phyloP scores from a whole-genome alignment of 2,329 filamentous ascomycete species.

The Clarireedia paspali region DNA sequence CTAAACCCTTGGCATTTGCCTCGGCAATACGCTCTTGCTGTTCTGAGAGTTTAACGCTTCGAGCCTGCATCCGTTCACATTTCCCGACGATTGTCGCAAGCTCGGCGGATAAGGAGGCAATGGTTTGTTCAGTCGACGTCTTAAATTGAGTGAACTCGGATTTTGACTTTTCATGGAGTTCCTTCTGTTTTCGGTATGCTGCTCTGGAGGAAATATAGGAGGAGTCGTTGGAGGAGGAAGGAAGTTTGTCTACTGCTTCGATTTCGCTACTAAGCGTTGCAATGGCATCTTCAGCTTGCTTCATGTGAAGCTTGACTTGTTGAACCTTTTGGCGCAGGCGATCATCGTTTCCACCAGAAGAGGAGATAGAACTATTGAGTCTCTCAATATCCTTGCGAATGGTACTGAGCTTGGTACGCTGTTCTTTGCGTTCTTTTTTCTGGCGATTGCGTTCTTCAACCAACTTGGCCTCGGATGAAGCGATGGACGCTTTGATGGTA shows the following conservation, averaged over 20 bases:
- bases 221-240: slow-evolving; percentile 48
- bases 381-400: slow-evolving; percentile 69
- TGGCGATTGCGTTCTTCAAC: slow-evolving; percentile 61
- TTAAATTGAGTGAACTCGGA: slow-evolving; percentile 55
- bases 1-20: slow-evolving; percentile 51
- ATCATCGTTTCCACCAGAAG: slow-evolving; percentile 66
- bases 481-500: slow-evolving; percentile 69
- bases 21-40: slow-evolving; percentile 64
- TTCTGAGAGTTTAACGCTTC: slow-evolving; percentile 64
- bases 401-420: slow-evolving; percentile 59
- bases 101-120: slow-evolving; percentile 57
- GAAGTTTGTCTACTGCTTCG: slow-evolving; percentile 56
- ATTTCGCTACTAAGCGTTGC: slow-evolving; percentile 49
- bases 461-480: slow-evolving; percentile 61
- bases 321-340: slow-evolving; percentile 67
- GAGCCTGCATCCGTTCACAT: slow-evolving; percentile 63
- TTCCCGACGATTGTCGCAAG: slow-evolving; percentile 56
- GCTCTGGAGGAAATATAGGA: slow-evolving; percentile 46
- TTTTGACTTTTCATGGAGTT: slow-evolving; percentile 36
- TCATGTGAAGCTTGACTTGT: slow-evolving; percentile 68
- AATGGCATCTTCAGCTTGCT: slow-evolving; percentile 53
- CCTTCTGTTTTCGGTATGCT: slow-evolving; percentile 41
- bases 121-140: slow-evolving; percentile 51
- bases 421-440: slow-evolving; percentile 66
- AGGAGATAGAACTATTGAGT: slow-evolving; percentile 57